These are phyloP conservation scores for Potentilla sterilis DNA, from an alignment of 306 rosid species.

Conservation along the genomic window DNA sequence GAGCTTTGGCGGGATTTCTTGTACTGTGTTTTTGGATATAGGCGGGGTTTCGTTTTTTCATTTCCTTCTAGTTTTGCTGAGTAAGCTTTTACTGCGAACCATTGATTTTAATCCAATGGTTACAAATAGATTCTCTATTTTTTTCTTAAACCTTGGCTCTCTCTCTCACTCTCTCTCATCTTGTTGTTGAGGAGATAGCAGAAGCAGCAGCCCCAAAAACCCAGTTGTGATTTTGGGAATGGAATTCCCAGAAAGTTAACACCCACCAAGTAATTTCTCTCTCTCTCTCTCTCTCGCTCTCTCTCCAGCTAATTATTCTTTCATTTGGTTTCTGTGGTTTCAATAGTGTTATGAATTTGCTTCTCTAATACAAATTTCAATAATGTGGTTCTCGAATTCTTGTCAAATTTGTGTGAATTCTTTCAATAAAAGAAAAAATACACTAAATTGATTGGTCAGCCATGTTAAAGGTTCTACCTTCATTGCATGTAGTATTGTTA, in stretches of 20 bases:
- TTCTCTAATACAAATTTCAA: too few relatives aligned
- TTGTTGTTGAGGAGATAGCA: background rate
- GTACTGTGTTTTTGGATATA: too few relatives aligned
- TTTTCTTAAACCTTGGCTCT: background rate
- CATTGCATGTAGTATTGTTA: too few relatives aligned
- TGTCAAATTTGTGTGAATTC: too few relatives aligned
- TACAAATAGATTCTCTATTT: background rate
- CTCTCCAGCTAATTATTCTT: background rate
- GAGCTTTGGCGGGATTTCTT: too few relatives aligned
- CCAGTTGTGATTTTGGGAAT: background rate
- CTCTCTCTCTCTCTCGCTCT: background rate
- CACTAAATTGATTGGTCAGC: too few relatives aligned
- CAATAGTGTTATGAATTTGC: background rate
- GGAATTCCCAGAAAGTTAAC: background rate
- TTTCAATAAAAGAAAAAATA: too few relatives aligned
- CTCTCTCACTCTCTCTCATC: too few relatives aligned
- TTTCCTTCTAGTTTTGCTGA: background rate
- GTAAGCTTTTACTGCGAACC: background rate
- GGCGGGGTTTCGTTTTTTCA: background rate
- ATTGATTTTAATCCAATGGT: background rate
- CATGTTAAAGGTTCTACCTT: too few relatives aligned
- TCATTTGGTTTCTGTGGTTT: background rate
- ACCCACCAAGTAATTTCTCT: background rate
- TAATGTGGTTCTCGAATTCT: too few relatives aligned
- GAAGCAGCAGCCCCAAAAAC: background rate